phyloP scores from a whole-genome alignment of 2,329 filamentous ascomycete species.

The Blumeria hordei region DNA sequence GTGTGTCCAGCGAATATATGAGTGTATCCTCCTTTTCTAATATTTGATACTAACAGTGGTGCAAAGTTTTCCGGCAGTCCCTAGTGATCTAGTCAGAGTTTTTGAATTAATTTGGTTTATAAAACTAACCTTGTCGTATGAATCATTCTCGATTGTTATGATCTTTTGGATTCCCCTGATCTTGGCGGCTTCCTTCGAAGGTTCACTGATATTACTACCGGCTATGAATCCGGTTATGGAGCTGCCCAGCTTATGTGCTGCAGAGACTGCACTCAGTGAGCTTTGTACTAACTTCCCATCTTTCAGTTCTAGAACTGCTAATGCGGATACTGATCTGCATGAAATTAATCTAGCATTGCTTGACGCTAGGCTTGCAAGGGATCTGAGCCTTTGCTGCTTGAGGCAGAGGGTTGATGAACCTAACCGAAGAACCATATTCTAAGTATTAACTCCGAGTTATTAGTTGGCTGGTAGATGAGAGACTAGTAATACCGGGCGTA shows the following conservation, averaged over 20 bases:
- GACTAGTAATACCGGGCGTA: too few relatives aligned
- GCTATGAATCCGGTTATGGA: constrained; percentile 71
- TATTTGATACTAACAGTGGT: constrained; percentile 82
- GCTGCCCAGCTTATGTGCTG: constrained; percentile 68
- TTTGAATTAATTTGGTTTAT: neutral
- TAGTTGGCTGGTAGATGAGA: too few relatives aligned
- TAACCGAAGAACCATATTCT: too few relatives aligned
- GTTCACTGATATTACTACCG: constrained; percentile 48
- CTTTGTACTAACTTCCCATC: constrained; percentile 67
- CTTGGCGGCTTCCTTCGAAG: constrained; percentile 68
- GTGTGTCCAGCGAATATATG: constrained; percentile 81
- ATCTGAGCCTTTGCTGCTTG: too few relatives aligned
- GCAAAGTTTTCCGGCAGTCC: constrained; percentile 85
- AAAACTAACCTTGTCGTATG: constrained; percentile 61
- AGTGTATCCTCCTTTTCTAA: constrained; percentile 84
- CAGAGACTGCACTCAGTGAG: constrained; percentile 65
- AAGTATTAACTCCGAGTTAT: too few relatives aligned
- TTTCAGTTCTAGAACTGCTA: constrained; percentile 79
- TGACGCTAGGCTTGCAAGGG: too few relatives aligned
- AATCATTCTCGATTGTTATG: constrained; percentile 62
- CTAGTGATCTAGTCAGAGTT: constrained; percentile 19
- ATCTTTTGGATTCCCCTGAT: constrained; percentile 82
- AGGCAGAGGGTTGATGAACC: too few relatives aligned
- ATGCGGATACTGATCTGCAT: constrained; percentile 26
- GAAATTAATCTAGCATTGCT: too few relatives aligned